Base-by-base conservation (phyloP, 129 eudicot species). In the Deinandra increscens region DNA sequence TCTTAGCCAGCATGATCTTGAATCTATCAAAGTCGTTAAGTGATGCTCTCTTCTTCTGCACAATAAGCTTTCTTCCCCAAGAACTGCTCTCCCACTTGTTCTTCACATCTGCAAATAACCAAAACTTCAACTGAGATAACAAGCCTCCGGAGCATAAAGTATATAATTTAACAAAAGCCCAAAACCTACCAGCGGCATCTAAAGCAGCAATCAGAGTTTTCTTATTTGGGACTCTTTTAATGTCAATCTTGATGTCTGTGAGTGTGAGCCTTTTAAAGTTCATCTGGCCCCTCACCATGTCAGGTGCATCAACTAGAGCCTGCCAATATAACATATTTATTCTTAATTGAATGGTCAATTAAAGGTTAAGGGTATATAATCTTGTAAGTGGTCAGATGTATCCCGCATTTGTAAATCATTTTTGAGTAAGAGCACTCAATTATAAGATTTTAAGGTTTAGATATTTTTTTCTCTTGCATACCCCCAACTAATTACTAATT, bases 241-340 rank as follows among this genome's bases (percentile, higher is more conserved):
- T 87, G 74, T 87, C 95, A 18, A 87, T 82, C 61, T 74, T 87
- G 77, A 87, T 80, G 78, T 87, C 95, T 34, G 94, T 87, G 5
- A 87, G 87, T 3, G 87, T 73, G 38, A 87, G 87, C 79, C 90
- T 77, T 72, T 84, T 84, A 49, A 84, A 84, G 70, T 87, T 87
- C 78, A 87, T 77, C 68, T 87, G 95, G 29, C 81, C 80, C 55
- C 95, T 62, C 29, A 84, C 95, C 87, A 84, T 87, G 44, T 84
- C 95, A 8, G 90, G 95, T 53, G 89, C 49, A 72, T 87, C 95
- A 36, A 87, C 95, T 69, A 84, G 87, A 77, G 95, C 95, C 95
- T 87, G 78, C n/a, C 37, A 76, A n/a, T n/a, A n/a, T n/a, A n/a
- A n/a, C n/a, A n/a, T n/a, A n/a, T n/a, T n/a, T n/a, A n/a, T n/a